Evolutionary conservation across 2,329 filamentous ascomycete genomes (phyloP), one percentile per base, ranked within the genome.

Genomic region (Hypoxylon sp.): DNA sequence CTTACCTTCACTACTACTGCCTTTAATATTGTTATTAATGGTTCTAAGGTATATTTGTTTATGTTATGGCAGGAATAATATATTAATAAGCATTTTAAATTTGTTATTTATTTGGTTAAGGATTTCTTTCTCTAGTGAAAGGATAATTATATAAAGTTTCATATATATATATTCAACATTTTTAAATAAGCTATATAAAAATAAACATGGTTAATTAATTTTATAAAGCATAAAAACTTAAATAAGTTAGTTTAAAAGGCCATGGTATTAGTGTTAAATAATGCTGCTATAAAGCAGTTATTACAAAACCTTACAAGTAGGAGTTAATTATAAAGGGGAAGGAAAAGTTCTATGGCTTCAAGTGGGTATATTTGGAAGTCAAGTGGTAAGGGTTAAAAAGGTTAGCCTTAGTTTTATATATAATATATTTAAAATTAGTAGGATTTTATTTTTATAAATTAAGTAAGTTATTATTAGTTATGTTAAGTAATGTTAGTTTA

Each of bases 101-200:
- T 44, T 42, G 20, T 42, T 11, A 42, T 46, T 26, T 46, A 46
- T 26, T 46, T 26, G 28, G 28, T 46, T 20, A 44, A 44, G 6
- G 6, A 44, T 22, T 12, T 22, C 11, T 4, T 20, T 20, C 11
- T 22, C 22, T 9, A 44, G 8, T 7, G 22, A 22, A 9, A 44
- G 9, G 11, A 44, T n/a, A 20, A 44, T 20, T 44, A 44, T 22
- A 18, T 44, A 44, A 20, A 22, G 22, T 20, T 44, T 20, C 6
- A 44, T 22, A 20, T 44, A 44, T n/a, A 20, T 44, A 2, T 44
- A 20, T 44, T 20, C 2, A 44, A 44, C 22, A 44, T 20, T 22
- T 44, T 44, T 22, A 44, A 44, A 44, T 44, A 44, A 9, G 9
- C n/a, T 7, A 44, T 44, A 44, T 3, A 18, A 26, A 46, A 46